Percentiles rank a stretch among this genome's conserved stretches.
Evolutionary conservation across 2,329 filamentous ascomycete species (phyloP).

Genomic region (Fusarium hostae): DNA sequence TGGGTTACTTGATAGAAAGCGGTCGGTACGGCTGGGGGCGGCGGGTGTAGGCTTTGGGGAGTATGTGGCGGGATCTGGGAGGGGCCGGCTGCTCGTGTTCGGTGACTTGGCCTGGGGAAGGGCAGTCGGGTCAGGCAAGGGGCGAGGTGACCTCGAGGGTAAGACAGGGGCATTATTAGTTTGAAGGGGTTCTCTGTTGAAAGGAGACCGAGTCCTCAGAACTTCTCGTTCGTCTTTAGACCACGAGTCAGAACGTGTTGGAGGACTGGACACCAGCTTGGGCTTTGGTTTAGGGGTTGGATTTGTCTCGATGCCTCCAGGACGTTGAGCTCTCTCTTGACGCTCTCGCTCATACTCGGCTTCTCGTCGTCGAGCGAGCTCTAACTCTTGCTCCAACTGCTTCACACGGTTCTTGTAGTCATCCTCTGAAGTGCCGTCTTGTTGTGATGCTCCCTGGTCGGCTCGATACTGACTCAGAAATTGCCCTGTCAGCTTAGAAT

Average conservation of each 20-base stretch:
- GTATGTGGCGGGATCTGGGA: slow-evolving; percentile 37
- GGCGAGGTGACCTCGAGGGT: slow-evolving; percentile 54
- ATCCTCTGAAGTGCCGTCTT: slow-evolving; percentile 48
- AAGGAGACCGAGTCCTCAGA: slow-evolving; percentile 63
- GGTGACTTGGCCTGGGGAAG: slow-evolving; percentile 24
- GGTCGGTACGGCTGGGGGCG: slow-evolving; percentile 63
- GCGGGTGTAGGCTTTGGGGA: slow-evolving; percentile 33
- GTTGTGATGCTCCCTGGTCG: slow-evolving; percentile 58
- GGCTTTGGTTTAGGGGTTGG: slow-evolving; percentile 39
- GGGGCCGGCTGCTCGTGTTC: slow-evolving; percentile 29
- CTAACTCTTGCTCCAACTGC: slow-evolving; percentile 80
- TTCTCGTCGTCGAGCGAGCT: slow-evolving; percentile 71
- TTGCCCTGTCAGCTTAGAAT: slow-evolving; percentile 80
- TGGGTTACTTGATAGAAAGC: slow-evolving; percentile 66
- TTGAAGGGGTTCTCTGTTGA: slow-evolving; percentile 51
- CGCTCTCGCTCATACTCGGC: slow-evolving; percentile 70
- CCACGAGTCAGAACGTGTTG: slow-evolving; percentile 70
- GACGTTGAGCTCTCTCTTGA: slow-evolving; percentile 58
- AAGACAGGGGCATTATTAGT: slow-evolving; percentile 41
- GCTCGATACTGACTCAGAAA: slow-evolving; percentile 88
- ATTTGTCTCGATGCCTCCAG: slow-evolving; percentile 18
- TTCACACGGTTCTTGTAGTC: slow-evolving; percentile 75
- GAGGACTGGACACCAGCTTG: slow-evolving; percentile 52
- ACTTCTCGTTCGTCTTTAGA: slow-evolving; percentile 72
- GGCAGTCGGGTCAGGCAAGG: slow-evolving; percentile 62